A percentile compares a stretch with the other conserved stretches of the same genome.
Evolutionary conservation across 805 yeast genomes (phyloP).

Genomic region (Kuraishia capsulata): DNA sequence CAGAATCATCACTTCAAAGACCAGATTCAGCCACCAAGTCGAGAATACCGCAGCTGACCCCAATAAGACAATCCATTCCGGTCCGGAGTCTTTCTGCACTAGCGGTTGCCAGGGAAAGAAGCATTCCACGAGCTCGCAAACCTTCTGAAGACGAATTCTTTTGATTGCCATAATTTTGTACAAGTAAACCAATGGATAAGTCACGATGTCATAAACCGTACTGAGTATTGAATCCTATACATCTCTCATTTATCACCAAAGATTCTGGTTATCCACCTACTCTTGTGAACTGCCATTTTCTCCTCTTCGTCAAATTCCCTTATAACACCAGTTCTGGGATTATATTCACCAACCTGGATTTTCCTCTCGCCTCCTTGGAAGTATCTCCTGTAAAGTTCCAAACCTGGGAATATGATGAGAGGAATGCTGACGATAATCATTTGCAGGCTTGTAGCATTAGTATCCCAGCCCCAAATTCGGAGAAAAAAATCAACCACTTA

Average conservation of each 20-base stretch:
- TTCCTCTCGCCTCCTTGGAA: conserved; percentile 32
- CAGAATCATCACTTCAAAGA: too few relatives aligned
- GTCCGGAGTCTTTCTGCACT: neutral
- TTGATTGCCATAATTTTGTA: too few relatives aligned
- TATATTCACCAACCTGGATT: conserved; percentile 34
- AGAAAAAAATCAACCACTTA: conserved; percentile 1
- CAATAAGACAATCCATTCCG: neutral
- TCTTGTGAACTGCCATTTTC: conserved; percentile 23
- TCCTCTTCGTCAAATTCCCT: conserved; percentile 35
- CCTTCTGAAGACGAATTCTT: neutral
- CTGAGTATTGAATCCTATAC: conserved; percentile 2
- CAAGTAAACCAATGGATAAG: too few relatives aligned
- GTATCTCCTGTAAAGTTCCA: conserved; percentile 21
- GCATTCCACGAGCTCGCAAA: neutral
- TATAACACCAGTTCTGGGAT: conserved; percentile 31
- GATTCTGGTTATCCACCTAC: conserved; percentile 28
- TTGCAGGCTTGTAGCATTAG: conserved; percentile 10
- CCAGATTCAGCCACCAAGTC: too few relatives aligned
- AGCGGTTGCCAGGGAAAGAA: neutral
- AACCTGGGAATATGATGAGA: conserved; percentile 18
- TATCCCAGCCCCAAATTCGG: neutral
- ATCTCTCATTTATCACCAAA: conserved; percentile 29
- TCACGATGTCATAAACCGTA: too few relatives aligned
- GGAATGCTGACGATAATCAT: conserved; percentile 22
- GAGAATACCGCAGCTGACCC: too few relatives aligned